Conservation (phyloP, 768 basidiomycete genomes). For the Panellus pusillus region DNA sequence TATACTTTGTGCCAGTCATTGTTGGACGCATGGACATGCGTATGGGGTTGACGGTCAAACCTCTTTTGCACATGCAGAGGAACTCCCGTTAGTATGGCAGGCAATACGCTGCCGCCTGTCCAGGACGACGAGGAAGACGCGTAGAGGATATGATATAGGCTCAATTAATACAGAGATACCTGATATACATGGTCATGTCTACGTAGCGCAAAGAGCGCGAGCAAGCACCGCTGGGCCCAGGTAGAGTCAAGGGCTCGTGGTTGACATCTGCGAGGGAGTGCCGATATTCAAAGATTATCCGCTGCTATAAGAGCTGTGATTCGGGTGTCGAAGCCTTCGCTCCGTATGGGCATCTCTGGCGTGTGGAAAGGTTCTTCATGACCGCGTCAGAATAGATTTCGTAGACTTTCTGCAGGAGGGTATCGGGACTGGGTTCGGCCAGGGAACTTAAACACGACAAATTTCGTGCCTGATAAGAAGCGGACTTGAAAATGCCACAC, state of each 20-base stretch:
- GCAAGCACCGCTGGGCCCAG: neutral
- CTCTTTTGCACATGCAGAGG: neutral
- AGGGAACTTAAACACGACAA: conserved; percentile 88
- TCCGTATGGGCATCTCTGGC: conserved; percentile 98
- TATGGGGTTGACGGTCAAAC: neutral
- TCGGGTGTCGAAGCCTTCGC: conserved; percentile 79
- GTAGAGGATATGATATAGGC: neutral
- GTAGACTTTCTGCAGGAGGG: conserved; percentile 81
- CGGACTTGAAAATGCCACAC: neutral
- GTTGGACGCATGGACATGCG: conserved; percentile 13
- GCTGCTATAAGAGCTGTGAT: conserved; percentile 57
- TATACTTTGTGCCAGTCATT: conserved; percentile 6
- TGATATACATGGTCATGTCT: neutral
- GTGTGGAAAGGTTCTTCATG: conserved; percentile 99
- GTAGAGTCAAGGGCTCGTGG: too few relatives aligned
- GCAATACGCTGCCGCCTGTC: conserved; percentile 9
- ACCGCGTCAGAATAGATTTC: conserved; percentile 93
- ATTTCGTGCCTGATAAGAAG: conserved; percentile 95
- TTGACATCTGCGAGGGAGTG: too few relatives aligned
- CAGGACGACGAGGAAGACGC: conserved; percentile 6
- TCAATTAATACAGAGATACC: neutral
- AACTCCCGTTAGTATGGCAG: conserved; percentile 7
- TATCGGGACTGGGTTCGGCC: conserved; percentile 65
- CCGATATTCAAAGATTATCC: conserved; percentile 18
- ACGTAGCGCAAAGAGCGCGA: neutral